Conservation (phyloP, 768 basidiomycete genomes). For the Tephrocybe sp. region DNA sequence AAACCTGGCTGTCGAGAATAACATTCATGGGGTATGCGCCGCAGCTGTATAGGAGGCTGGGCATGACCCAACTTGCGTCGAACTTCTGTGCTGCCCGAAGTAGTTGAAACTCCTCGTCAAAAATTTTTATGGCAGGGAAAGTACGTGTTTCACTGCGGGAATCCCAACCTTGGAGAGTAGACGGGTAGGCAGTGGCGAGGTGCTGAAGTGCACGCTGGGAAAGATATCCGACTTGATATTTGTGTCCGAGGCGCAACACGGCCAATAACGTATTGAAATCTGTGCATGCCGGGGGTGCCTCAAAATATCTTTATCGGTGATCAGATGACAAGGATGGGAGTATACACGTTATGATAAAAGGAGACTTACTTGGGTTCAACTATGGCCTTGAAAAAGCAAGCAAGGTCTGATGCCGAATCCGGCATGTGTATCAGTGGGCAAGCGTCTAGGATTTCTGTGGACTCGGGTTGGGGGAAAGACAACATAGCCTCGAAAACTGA, state of each 20-base stretch:
- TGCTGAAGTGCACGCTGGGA: conserved; percentile 18
- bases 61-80: conserved; percentile 19
- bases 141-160: conserved; percentile 11
- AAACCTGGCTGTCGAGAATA: conserved; percentile 16
- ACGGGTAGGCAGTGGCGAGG: conserved; percentile 20
- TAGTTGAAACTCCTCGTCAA: conserved; percentile 19
- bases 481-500: conserved; percentile 20
- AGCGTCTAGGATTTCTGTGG: conserved; percentile 12
- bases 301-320: conserved; percentile 13
- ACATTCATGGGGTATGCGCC: conserved; percentile 18
- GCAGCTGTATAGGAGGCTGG: conserved; percentile 20
- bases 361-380: conserved; percentile 14
- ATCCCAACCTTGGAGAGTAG: conserved; percentile 17
- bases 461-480: conserved; percentile 17
- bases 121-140: conserved; percentile 13
- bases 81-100: conserved; percentile 19
- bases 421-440: conserved; percentile 17
- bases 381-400: conserved; percentile 19
- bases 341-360: not conserved
- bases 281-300: conserved; percentile 17
- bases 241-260: conserved; percentile 20
- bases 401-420: conserved; percentile 14
- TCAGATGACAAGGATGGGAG: not conserved
- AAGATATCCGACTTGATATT: conserved; percentile 20
- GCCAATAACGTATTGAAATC: conserved; percentile 15